Evolutionary conservation across 2,329 filamentous ascomycete genomes (phyloP), one percentile per base, ranked within the genome.

Genomic region (Amauroascus verrucosus): DNA sequence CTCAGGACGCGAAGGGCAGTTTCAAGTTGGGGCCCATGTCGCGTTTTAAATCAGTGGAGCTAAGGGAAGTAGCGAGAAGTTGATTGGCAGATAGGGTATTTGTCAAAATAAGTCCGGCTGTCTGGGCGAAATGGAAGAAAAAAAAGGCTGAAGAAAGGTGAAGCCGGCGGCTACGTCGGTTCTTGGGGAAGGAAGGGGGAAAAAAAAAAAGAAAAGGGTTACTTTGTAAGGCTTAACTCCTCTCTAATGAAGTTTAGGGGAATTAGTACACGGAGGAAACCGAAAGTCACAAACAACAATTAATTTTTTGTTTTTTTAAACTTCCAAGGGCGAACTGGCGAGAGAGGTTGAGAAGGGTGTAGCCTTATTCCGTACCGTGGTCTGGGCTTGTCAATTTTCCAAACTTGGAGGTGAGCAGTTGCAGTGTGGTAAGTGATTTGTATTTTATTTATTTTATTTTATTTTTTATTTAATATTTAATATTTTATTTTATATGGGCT

Each of bases 31-130:
- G n/a, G 2, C 18, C 18, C 45, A 48, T 28, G 50, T 46, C 40
- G 30, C 45, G 50, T 52, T 52, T 52, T 46, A 46, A 46, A 28
- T 32, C 38, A 18, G 49, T 51, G 49, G 49, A 24, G 38, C 30
- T 20, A 40, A n/a, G 18, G 8, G 9, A 22, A 16, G 18, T 2
- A 9, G n/a, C 1, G 14, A 8, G 6, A 44, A 5, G 22, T n/a
- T 51, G 37, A 44, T 44, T 51, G 38, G 48, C 35, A 22, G 38
- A n/a, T 33, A 7, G 48, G 48, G 24, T 30, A 26, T 26, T 51
- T 44, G 48, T n/a, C 48, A 14, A 6, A 30, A 33, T 6, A 4
- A 8, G 8, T 24, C 35, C 26, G 26, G 37, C 7, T 32, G 14
- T 32, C 14, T n/a, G n/a, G 35, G 37, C 26, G 30, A 47, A n/a